A percentile compares a stretch with the other conserved stretches of the same genome.
phyloP scores from a whole-genome alignment of 1,139 yeast species.

The Magnusiomyces sp. region DNA sequence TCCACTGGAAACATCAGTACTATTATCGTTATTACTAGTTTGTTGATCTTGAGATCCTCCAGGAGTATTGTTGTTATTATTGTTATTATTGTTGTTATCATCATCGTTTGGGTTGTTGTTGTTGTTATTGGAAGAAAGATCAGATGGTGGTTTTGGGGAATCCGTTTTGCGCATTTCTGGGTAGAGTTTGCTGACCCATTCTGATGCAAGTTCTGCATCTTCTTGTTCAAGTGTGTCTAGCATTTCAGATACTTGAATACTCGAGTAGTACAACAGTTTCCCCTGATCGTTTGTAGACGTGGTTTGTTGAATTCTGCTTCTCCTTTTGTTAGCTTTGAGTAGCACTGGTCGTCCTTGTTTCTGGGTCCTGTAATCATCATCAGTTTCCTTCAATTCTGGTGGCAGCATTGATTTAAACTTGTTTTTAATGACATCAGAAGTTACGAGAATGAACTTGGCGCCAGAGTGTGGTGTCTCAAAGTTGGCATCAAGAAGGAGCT shows the following conservation, averaged over 20 bases:
- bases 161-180: slow-evolving; percentile 12
- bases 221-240: slow-evolving; percentile 32
- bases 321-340: background rate
- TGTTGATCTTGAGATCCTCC: too few relatives aligned
- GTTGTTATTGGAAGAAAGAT: too few relatives aligned
- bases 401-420: background rate
- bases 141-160: background rate
- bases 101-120: too few relatives aligned
- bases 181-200: slow-evolving; percentile 26
- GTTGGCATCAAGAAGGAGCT: slow-evolving; percentile 41
- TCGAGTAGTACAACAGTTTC: slow-evolving; percentile 14
- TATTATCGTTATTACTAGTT: too few relatives aligned
- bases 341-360: background rate
- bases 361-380: background rate
- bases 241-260: slow-evolving; percentile 16
- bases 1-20: too few relatives aligned
- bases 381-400: background rate
- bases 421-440: slow-evolving; percentile 13
- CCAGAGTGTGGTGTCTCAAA: slow-evolving; percentile 49
- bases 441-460: slow-evolving; percentile 36
- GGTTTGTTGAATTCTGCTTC: background rate
- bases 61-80: too few relatives aligned
- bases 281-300: background rate
- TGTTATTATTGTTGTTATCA: too few relatives aligned
- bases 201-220: slow-evolving; percentile 30